Percentiles rank a stretch among this genome's conserved stretches.
phyloP scores from a whole-genome alignment of 306 rosid genomes.

The Luffa aegyptiaca region DNA sequence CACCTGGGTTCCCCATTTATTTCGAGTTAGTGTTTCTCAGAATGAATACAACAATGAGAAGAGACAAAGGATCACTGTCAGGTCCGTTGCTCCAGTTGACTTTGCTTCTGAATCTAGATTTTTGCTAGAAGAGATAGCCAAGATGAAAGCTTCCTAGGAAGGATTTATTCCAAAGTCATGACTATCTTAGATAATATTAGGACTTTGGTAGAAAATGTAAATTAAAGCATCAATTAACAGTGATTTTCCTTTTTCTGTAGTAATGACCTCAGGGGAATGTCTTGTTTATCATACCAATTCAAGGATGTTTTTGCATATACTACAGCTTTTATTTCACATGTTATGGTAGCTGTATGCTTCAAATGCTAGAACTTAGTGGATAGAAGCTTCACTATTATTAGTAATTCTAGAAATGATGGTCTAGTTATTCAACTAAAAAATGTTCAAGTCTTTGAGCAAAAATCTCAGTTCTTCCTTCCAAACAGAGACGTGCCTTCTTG shows the following conservation, averaged over 20 bases:
- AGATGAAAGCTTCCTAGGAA: constrained; percentile 36
- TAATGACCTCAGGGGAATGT: background rate
- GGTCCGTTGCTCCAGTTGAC: constrained; percentile 70
- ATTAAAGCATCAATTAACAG: background rate
- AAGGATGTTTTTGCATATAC: background rate
- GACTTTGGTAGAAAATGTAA: background rate
- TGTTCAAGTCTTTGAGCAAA: background rate
- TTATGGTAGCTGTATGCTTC: background rate
- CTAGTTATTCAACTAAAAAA: background rate
- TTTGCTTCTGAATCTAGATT: constrained; percentile 66
- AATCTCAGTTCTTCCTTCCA: background rate
- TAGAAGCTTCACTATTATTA: background rate
- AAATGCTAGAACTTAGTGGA: background rate
- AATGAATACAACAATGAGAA: constrained; percentile 73
- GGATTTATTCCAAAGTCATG: background rate
- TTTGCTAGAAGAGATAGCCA: constrained; percentile 69
- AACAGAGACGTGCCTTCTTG: background rate
- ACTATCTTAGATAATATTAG: background rate
- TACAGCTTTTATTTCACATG: background rate
- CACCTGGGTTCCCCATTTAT: constrained; percentile 72
- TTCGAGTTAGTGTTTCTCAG: constrained; percentile 74
- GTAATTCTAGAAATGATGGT: background rate
- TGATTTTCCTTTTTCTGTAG: background rate
- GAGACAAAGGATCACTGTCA: constrained; percentile 70
- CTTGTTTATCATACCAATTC: background rate